Evolutionary conservation across 2,329 filamentous ascomycete genomes (phyloP).

Genomic region (Paracoccidioides lutzii): DNA sequence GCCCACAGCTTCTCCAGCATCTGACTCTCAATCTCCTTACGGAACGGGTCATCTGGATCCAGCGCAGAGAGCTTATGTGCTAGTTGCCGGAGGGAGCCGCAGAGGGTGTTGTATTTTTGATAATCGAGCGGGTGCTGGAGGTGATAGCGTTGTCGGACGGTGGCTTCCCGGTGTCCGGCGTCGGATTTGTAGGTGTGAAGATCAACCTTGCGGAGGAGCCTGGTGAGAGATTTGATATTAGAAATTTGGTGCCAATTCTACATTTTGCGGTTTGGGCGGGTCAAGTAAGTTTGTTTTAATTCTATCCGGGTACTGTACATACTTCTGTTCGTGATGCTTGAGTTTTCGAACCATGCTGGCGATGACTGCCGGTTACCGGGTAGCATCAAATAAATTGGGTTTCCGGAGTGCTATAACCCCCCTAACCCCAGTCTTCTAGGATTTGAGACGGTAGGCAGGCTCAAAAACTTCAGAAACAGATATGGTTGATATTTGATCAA

Average conservation of each 20-base stretch:
- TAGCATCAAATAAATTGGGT: neutral
- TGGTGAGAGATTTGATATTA: conserved; percentile 13
- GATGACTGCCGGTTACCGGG: neutral
- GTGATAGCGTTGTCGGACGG: conserved; percentile 71
- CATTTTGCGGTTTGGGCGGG: conserved; percentile 57
- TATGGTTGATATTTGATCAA: neutral
- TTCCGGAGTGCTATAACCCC: too few species aligned
- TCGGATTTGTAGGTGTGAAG: conserved; percentile 91
- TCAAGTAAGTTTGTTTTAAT: too few species aligned
- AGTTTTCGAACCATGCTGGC: conserved; percentile 78
- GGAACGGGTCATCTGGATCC: conserved; percentile 61
- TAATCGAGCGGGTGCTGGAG: conserved; percentile 87
- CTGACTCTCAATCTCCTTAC: conserved; percentile 72
- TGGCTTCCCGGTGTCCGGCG: conserved; percentile 68
- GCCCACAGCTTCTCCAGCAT: conserved; percentile 85
- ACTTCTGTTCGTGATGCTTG: conserved; percentile 91
- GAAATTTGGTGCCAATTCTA: conserved; percentile 1
- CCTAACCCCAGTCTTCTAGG: neutral
- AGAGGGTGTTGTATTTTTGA: conserved; percentile 52
- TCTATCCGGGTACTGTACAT: neutral
- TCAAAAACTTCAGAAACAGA: neutral
- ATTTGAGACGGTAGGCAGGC: too few species aligned
- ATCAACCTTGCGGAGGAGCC: conserved; percentile 76
- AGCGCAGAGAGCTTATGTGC: conserved; percentile 79
- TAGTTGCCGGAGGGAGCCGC: conserved; percentile 73